A percentile compares a stretch with the other conserved stretches of the same genome.
These are phyloP conservation scores for Hippophae tibetana DNA, from an alignment of 306 rosid species.

Conservation along the genomic window DNA sequence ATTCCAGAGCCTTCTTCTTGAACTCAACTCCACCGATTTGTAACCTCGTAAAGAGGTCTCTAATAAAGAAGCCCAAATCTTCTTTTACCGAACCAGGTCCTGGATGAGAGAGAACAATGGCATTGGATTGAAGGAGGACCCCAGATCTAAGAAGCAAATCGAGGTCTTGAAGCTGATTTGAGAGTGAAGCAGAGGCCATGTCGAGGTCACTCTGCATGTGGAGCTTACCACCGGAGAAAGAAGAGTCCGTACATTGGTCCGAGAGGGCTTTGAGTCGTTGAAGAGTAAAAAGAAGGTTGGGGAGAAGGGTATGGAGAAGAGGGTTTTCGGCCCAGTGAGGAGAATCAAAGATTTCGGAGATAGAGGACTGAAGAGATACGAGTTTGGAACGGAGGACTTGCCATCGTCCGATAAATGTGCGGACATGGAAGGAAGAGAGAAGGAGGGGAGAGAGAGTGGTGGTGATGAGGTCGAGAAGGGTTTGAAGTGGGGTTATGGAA, in stretches of 20 bases:
- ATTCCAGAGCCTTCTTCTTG: conserved; percentile 45
- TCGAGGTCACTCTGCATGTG: conserved; percentile 57
- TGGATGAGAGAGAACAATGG: conserved; percentile 45
- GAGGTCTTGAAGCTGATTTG: conserved; percentile 37
- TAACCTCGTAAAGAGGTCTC: conserved; percentile 44
- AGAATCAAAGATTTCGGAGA: conserved; percentile 32
- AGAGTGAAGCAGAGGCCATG: conserved; percentile 40
- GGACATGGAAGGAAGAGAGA: conserved; percentile 33
- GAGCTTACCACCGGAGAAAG: conserved; percentile 46
- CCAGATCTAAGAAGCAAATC: conserved; percentile 49
- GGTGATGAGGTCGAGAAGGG: conserved; percentile 41
- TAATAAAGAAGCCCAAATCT: conserved; percentile 29
- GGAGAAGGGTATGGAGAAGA: conserved; percentile 45
- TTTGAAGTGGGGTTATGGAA: conserved; percentile 30
- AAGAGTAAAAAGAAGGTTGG: conserved; percentile 42
- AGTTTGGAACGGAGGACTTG: conserved; percentile 38
- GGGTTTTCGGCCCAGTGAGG: conserved; percentile 47
- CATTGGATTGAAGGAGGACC: conserved; percentile 49
- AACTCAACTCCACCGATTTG: conserved; percentile 53
- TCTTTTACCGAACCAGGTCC: conserved; percentile 30
- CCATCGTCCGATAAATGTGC: conserved; percentile 42
- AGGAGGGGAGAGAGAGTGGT: conserved; percentile 29
- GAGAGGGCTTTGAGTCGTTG: conserved; percentile 38
- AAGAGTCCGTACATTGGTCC: conserved; percentile 27
- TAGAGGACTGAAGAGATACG: conserved; percentile 23